A percentile compares a stretch with the other conserved stretches of the same genome.
Evolutionary conservation across 768 basidiomycete genomes (phyloP).

Genomic region (Serendipita vermifera): DNA sequence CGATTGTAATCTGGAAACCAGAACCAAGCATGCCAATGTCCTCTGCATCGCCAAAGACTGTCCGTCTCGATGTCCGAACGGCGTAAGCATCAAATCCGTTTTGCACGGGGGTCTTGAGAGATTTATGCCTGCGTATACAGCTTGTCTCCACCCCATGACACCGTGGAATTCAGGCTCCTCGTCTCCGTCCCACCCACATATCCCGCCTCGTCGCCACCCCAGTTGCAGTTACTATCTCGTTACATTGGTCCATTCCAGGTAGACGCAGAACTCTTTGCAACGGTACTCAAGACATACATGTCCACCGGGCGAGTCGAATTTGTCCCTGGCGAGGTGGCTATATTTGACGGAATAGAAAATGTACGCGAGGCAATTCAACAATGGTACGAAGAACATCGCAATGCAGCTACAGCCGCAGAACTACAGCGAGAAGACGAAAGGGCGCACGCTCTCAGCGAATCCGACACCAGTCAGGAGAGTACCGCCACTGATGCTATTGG

Average conservation of each 20-base stretch:
- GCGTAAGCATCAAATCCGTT: conserved; percentile 35
- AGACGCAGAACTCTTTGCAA: conserved; percentile 60
- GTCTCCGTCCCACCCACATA: conserved; percentile 41
- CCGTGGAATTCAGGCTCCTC: conserved; percentile 25
- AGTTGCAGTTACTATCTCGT: conserved; percentile 42
- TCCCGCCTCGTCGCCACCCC: conserved; percentile 52
- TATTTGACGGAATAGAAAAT: conserved; percentile 77
- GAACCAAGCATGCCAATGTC: conserved; percentile 16
- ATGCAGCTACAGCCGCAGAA: conserved; percentile 40
- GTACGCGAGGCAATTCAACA: conserved; percentile 48
- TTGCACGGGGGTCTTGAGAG: conserved; percentile 22
- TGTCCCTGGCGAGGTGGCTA: conserved; percentile 57
- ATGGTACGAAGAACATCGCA: conserved; percentile 64
- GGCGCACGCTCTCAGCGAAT: conserved; percentile 13
- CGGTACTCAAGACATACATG: conserved; percentile 66
- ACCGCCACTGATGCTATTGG: background rate
- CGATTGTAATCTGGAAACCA: conserved; percentile 47
- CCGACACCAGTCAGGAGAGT: background rate
- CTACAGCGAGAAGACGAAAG: conserved; percentile 41
- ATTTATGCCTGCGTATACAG: conserved; percentile 41
- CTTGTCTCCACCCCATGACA: conserved; percentile 39
- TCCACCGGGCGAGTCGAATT: conserved; percentile 62
- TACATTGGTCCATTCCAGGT: conserved; percentile 73
- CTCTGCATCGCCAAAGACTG: conserved; percentile 24
- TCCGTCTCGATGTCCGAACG: conserved; percentile 53